These are phyloP conservation scores for Termitomyces sp. DNA, from an alignment of 768 basidiomycete genomes.

Conservation along the genomic window DNA sequence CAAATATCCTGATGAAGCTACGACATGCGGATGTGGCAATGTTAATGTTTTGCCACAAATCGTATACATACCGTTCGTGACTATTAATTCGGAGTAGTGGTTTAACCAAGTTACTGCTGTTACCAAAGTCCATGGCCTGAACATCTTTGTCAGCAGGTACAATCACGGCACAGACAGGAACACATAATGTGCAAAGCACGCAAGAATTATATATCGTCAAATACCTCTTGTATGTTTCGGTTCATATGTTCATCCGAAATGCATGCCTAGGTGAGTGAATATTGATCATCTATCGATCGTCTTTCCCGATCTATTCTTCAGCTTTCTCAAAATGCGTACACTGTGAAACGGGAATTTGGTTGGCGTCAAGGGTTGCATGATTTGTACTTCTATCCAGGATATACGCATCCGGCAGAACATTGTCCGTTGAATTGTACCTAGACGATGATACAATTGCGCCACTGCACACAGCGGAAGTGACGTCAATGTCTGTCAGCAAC, in stretches of 20 bases:
- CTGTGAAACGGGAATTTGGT: background rate
- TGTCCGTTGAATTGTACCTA: background rate
- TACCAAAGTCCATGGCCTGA: background rate
- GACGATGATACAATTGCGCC: too few species aligned
- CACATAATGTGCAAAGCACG: too few species aligned
- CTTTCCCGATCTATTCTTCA: background rate
- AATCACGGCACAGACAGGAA: too few species aligned
- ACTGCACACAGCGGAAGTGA: background rate
- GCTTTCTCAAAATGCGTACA: background rate
- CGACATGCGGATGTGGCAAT: background rate
- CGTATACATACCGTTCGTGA: background rate
- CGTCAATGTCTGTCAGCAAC: background rate
- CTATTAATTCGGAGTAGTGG: background rate
- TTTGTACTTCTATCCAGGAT: too few species aligned
- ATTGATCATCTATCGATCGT: background rate
- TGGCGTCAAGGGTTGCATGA: too few species aligned
- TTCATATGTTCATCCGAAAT: background rate
- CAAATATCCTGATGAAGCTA: background rate
- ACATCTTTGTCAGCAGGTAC: background rate
- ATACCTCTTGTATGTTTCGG: background rate
- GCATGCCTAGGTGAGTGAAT: background rate
- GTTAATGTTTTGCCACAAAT: background rate
- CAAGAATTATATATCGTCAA: too few species aligned
- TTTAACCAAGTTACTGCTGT: background rate
- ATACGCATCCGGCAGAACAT: background rate